A percentile compares a stretch with the other conserved stretches of the same genome.
These are phyloP conservation scores for Coprinopsis strossmayeri DNA, from an alignment of 768 basidiomycete genomes.

Conservation along the genomic window DNA sequence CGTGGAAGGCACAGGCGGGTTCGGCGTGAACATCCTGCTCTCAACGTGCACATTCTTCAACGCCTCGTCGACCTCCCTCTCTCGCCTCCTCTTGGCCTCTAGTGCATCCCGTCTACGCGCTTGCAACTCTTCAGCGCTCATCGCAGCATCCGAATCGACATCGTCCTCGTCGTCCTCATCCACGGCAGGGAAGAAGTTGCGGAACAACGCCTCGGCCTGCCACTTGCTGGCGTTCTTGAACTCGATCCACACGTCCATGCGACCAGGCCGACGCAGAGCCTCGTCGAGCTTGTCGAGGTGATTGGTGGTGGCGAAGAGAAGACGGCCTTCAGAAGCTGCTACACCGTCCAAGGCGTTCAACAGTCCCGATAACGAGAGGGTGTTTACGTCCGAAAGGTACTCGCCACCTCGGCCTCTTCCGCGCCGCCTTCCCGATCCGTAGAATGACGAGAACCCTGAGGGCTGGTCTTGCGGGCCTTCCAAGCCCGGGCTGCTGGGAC, in stretches of 20 bases:
- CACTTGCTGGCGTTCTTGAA: slow-evolving; percentile 82
- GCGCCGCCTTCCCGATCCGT: slow-evolving; percentile 15
- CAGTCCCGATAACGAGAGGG: slow-evolving; percentile 73
- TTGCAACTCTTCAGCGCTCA: neutral
- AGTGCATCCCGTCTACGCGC: slow-evolving; percentile 5
- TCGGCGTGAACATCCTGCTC: slow-evolving; percentile 1
- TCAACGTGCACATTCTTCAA: slow-evolving; percentile 10
- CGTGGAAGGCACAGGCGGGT: neutral
- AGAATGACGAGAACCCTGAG: slow-evolving; percentile 9
- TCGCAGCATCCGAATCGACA: slow-evolving; percentile 1
- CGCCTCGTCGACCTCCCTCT: slow-evolving; percentile 10
- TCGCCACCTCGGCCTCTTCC: slow-evolving; percentile 40
- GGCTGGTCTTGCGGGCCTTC: slow-evolving; percentile 1
- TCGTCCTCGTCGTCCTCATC: slow-evolving; percentile 37
- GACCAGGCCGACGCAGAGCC: slow-evolving; percentile 85
- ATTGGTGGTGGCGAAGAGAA: slow-evolving; percentile 88
- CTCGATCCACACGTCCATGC: slow-evolving; percentile 90
- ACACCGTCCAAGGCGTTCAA: slow-evolving; percentile 85
- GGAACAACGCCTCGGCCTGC: slow-evolving; percentile 83
- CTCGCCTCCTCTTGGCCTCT: neutral
- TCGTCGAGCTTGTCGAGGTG: slow-evolving; percentile 89
- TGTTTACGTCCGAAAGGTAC: slow-evolving; percentile 71
- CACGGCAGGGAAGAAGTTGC: slow-evolving; percentile 80
- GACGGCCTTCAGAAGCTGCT: slow-evolving; percentile 78
- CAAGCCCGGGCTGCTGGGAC: slow-evolving; percentile 2